Conservation (phyloP, 805 yeast genomes). For the Debaryomyces tyrocola region DNA sequence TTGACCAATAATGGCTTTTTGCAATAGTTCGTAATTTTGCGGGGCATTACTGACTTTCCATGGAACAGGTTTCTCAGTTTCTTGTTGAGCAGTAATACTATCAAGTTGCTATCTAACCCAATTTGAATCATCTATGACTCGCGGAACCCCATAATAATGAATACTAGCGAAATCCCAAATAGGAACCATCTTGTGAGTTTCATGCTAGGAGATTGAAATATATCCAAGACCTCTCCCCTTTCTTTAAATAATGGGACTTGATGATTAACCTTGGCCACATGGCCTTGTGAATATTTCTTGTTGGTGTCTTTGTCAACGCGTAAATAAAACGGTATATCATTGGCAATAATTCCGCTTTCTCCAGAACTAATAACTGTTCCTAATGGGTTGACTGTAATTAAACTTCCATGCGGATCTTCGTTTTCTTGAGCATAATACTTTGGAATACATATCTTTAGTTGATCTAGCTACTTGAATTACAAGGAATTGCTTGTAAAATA, state of each 20-base stretch:
- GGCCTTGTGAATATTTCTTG: slow-evolving; percentile 48
- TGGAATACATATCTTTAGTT: slow-evolving; percentile 37
- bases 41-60: slow-evolving; percentile 66
- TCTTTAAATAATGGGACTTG: slow-evolving; percentile 45
- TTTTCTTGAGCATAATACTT: slow-evolving; percentile 26
- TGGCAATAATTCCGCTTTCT: slow-evolving; percentile 46
- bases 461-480: no score
- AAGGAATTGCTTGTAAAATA: no score
- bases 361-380: slow-evolving; percentile 50
- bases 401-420: slow-evolving; percentile 36
- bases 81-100: slow-evolving; percentile 48
- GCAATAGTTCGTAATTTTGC: slow-evolving; percentile 38
- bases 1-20: slow-evolving; percentile 56
- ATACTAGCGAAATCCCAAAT: slow-evolving; percentile 67
- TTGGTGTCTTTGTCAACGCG: slow-evolving; percentile 35
- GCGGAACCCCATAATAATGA: slow-evolving; percentile 55
- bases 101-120: slow-evolving; percentile 48
- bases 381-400: slow-evolving; percentile 50
- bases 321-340: slow-evolving; percentile 57
- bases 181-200: slow-evolving; percentile 63
- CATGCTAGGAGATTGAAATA: slow-evolving; percentile 51
- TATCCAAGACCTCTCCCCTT: slow-evolving; percentile 43
- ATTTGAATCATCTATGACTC: slow-evolving; percentile 43
- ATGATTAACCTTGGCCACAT: slow-evolving; percentile 52
- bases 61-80: slow-evolving; percentile 35